Percentiles rank a stretch among this genome's conserved stretches.
These are phyloP conservation scores for Cerioporus squamosus DNA, from an alignment of 1,284 basidiomycete genomes.

Conservation along the genomic window DNA sequence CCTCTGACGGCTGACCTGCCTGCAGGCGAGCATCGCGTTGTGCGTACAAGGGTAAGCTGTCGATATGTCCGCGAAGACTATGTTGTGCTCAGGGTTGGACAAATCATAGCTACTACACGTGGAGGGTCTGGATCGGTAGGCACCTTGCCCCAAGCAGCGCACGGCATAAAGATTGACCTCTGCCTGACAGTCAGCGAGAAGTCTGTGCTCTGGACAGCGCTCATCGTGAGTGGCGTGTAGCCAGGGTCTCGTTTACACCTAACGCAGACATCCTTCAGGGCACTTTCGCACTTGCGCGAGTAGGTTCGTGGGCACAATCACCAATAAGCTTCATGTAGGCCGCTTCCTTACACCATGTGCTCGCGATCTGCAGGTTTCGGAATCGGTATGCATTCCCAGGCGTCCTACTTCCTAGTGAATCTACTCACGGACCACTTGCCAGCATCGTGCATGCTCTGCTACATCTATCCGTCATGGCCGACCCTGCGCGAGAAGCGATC, in stretches of 20 bases:
- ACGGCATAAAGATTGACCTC: background rate
- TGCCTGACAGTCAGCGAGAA: constrained; percentile 17
- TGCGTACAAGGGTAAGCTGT: constrained; percentile 22
- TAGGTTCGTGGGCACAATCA: constrained; percentile 9
- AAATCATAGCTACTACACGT: constrained; percentile 18
- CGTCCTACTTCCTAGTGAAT: background rate
- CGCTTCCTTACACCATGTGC: background rate
- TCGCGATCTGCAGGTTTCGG: constrained; percentile 13
- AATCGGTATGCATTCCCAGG: constrained; percentile 4
- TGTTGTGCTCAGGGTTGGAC: background rate
- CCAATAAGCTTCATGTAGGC: background rate
- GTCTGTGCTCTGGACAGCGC: constrained; percentile 11
- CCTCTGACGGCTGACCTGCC: background rate
- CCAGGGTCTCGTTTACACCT: background rate
- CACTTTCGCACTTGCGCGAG: constrained; percentile 17
- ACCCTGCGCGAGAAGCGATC: constrained; percentile 8
- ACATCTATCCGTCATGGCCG: constrained; percentile 17
- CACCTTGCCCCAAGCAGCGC: background rate
- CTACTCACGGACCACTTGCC: background rate
- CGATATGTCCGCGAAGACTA: background rate
- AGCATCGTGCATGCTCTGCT: constrained; percentile 19
- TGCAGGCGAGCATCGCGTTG: constrained; percentile 18
- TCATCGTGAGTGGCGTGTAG: constrained; percentile 14
- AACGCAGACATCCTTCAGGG: constrained; percentile 6
- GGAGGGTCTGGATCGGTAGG: constrained; percentile 24